Evolutionary conservation across 2,329 filamentous ascomycete genomes (phyloP).

Genomic region (Periconia macrospinosa): DNA sequence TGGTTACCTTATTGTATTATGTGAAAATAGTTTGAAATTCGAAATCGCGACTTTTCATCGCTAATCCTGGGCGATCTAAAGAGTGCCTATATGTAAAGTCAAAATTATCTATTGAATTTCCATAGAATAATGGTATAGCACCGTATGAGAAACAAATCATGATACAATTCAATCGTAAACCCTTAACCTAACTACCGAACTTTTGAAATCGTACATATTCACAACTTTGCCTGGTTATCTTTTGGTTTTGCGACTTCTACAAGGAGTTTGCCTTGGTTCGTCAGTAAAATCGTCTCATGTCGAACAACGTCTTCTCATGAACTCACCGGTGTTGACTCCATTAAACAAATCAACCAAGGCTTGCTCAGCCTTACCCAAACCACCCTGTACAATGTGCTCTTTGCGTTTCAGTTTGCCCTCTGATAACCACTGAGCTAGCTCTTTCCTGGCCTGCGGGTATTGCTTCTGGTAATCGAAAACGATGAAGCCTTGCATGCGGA

Average conservation of each 20-base stretch:
- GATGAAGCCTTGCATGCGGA: constrained; percentile 62
- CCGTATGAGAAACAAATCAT: background rate
- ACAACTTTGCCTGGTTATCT: constrained; percentile 45
- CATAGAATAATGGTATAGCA: background rate
- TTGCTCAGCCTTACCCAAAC: constrained; percentile 64
- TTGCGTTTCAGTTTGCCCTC: constrained; percentile 72
- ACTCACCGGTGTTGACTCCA: constrained; percentile 70
- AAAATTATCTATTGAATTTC: background rate
- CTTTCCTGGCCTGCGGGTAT: constrained; percentile 59
- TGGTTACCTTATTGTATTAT: too few species aligned
- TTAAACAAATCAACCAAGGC: constrained; percentile 67
- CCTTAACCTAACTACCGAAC: background rate
- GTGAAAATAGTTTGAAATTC: too few species aligned
- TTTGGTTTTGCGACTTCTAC: constrained; percentile 43
- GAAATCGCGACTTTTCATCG: background rate
- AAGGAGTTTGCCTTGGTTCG: constrained; percentile 57
- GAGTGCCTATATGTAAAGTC: too few species aligned
- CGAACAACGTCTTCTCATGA: background rate
- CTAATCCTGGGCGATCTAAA: background rate
- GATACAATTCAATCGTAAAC: background rate
- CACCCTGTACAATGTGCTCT: constrained; percentile 72
- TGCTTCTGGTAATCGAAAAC: constrained; percentile 67
- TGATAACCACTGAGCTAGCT: constrained; percentile 68
- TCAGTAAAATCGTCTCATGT: constrained; percentile 1
- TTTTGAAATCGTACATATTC: background rate